Evolutionary conservation across 106 monocot species (phyloP).

Genomic region (Chionographis japonica): DNA sequence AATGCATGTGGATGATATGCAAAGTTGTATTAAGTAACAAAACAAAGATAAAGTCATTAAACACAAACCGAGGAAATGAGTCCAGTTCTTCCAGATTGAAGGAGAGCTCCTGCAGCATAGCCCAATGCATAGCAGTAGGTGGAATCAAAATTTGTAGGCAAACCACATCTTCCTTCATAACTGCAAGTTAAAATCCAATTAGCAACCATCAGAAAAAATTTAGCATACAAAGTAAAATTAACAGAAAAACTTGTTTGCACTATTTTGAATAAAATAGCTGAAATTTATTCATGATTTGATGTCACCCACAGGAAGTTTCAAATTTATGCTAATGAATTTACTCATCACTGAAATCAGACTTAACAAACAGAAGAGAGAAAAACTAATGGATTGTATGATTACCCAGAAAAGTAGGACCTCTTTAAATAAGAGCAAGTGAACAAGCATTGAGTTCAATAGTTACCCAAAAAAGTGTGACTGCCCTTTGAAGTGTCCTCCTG

Average conservation of each 20-base stretch:
- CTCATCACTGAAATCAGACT: too few species aligned
- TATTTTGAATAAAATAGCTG: too few species aligned
- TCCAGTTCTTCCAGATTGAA: conserved; percentile 85
- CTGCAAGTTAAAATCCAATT: conserved; percentile 26
- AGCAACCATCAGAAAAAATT: neutral
- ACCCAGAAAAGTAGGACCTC: too few species aligned
- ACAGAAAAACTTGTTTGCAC: neutral
- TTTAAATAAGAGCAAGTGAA: too few species aligned
- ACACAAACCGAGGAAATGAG: conserved; percentile 81
- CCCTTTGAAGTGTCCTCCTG: conserved; percentile 64
- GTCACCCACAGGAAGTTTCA: too few species aligned
- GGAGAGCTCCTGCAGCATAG: conserved; percentile 81
- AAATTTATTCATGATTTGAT: too few species aligned
- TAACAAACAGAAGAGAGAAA: too few species aligned
- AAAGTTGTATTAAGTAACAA: neutral
- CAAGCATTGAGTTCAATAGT: neutral
- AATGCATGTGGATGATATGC: neutral
- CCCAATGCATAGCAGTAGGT: conserved; percentile 94
- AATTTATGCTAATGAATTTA: too few species aligned
- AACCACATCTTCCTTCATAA: conserved; percentile 95
- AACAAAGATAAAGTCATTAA: conserved; percentile 16
- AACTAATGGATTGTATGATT: too few species aligned
- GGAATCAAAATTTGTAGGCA: conserved; percentile 96
- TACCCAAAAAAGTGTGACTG: conserved; percentile 96
- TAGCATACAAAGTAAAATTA: neutral